A percentile compares a stretch with the other conserved stretches of the same genome.
Conservation (phyloP, 805 yeast genomes). For the Kuraishia ogatae region DNA sequence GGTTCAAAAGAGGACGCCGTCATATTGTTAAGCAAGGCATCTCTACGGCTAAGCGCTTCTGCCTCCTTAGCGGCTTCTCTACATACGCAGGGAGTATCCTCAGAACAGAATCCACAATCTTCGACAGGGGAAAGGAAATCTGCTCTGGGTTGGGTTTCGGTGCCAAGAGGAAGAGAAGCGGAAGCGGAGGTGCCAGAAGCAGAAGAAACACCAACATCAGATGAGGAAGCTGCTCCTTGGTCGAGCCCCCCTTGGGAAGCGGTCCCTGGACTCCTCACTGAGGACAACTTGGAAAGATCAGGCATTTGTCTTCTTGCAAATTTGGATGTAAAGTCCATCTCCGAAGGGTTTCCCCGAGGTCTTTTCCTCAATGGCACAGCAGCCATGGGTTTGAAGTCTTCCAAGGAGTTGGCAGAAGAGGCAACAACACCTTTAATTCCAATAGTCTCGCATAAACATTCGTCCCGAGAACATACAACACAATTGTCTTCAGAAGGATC, state of each 20-base stretch:
- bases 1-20: conserved; percentile 2
- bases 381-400: conserved; percentile 44
- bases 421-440: conserved; percentile 23
- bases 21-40: conserved; percentile 6
- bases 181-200: neutral
- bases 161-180: neutral
- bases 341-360: conserved; percentile 20
- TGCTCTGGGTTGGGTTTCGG: conserved; percentile 8
- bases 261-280: neutral
- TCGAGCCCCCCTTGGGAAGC: no score
- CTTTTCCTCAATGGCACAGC: conserved; percentile 52
- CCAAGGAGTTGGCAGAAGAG: conserved; percentile 12
- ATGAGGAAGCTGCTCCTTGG: no score
- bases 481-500: conserved; percentile 29
- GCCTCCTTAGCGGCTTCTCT: conserved; percentile 62
- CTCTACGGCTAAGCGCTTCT: conserved; percentile 22
- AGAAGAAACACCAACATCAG: neutral
- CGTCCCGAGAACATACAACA: conserved; percentile 61
- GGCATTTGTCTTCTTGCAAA: conserved; percentile 26
- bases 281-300: conserved; percentile 22
- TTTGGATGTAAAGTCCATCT: conserved; percentile 50
- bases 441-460: conserved; percentile 53
- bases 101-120: conserved; percentile 91
- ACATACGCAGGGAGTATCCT: conserved; percentile 87
- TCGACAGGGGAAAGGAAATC: conserved; percentile 31